Percentiles rank a stretch among this genome's conserved stretches.
Conservation (phyloP, 768 basidiomycete genomes). For the Mycena alexandri region DNA sequence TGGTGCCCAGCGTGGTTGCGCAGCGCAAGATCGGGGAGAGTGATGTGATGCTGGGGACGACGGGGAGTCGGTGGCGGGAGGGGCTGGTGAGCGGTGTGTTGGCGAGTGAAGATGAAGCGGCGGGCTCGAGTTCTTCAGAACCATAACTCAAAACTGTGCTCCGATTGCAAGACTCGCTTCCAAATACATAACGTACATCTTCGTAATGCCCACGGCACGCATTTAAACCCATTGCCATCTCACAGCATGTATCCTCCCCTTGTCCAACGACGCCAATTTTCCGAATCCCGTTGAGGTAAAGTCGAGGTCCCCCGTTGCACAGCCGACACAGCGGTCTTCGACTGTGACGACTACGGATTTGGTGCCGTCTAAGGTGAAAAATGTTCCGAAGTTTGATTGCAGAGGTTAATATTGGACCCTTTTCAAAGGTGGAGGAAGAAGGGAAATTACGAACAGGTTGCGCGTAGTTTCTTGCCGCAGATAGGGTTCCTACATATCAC, state of each 20-base stretch:
- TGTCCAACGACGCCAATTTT: too few relatives aligned
- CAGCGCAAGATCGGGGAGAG: slow-evolving; percentile 72
- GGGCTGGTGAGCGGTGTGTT: slow-evolving; percentile 63
- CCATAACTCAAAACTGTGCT: neutral
- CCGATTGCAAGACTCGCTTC: neutral
- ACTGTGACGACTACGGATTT: slow-evolving; percentile 12
- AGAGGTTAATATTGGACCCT: too few relatives aligned
- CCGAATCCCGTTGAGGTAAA: slow-evolving; percentile 25
- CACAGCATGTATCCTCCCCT: too few relatives aligned
- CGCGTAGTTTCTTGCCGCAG: neutral
- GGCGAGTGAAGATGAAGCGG: neutral
- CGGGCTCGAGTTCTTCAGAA: too few relatives aligned
- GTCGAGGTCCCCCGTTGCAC: slow-evolving; percentile 24
- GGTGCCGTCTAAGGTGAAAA: neutral
- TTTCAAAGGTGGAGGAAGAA: too few relatives aligned
- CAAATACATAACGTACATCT: neutral
- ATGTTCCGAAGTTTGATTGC: too few relatives aligned
- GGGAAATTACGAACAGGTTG: neutral
- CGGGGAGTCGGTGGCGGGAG: slow-evolving; percentile 71
- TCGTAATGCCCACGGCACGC: neutral
- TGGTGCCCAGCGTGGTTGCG: slow-evolving; percentile 76
- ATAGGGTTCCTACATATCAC: neutral
- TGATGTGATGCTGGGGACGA: slow-evolving; percentile 63
- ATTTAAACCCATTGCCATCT: too few relatives aligned
- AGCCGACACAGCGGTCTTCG: slow-evolving; percentile 23